phyloP scores from a whole-genome alignment of 1,284 basidiomycete genomes.

The Lentinus polychrous region DNA sequence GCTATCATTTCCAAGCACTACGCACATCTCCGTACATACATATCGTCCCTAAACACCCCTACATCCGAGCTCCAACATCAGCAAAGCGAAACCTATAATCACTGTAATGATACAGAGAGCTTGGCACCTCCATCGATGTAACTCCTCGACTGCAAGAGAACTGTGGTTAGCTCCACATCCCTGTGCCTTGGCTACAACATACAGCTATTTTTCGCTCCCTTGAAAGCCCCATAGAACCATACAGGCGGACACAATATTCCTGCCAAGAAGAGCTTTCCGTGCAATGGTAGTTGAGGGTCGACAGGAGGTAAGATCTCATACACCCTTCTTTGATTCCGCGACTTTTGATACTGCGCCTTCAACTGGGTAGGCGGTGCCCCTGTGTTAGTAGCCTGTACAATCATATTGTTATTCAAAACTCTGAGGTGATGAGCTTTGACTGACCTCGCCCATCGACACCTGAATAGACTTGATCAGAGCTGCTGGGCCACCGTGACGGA shows the following conservation, averaged over 20 bases:
- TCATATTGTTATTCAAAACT: too few relatives aligned
- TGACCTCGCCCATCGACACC: too few relatives aligned
- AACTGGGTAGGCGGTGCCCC: too few relatives aligned
- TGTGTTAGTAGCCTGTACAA: too few relatives aligned
- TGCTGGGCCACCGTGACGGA: too few relatives aligned
- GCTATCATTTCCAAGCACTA: too few relatives aligned
- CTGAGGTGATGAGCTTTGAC: too few relatives aligned
- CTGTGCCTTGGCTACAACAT: slow-evolving; percentile 3
- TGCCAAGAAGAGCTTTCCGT: slow-evolving; percentile 13
- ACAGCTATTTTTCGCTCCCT: slow-evolving; percentile 15
- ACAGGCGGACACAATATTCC: slow-evolving; percentile 17
- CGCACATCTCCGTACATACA: too few relatives aligned
- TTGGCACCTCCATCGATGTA: slow-evolving; percentile 17
- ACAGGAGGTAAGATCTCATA: slow-evolving; percentile 10
- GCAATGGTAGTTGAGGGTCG: slow-evolving; percentile 13
- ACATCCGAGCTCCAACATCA: slow-evolving; percentile 16
- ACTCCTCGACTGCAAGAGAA: slow-evolving; percentile 13
- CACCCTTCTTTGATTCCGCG: too few relatives aligned
- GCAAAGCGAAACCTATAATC: slow-evolving; percentile 12
- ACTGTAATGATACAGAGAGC: slow-evolving; percentile 16
- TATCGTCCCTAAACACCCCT: slow-evolving; percentile 3
- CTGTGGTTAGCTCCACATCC: not conserved
- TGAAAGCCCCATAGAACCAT: slow-evolving; percentile 18
- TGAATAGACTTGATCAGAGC: too few relatives aligned
- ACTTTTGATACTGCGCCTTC: too few relatives aligned